These are phyloP conservation scores for Neocucurbitaria cava DNA, from an alignment of 2,329 filamentous ascomycete genomes.

Conservation along the genomic window DNA sequence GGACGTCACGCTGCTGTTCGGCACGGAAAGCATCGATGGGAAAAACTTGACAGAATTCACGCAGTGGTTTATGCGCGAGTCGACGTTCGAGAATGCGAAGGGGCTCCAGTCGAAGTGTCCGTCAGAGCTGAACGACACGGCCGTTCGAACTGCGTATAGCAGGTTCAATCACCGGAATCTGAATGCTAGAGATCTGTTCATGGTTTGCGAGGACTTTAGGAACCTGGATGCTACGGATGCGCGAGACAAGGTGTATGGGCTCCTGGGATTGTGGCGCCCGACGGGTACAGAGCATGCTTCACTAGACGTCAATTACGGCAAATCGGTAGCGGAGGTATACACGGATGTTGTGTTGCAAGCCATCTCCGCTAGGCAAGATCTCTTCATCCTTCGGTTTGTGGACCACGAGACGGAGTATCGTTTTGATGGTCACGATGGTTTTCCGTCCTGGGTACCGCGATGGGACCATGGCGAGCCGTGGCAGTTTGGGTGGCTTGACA, in stretches of 20 bases:
- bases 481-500: not conserved
- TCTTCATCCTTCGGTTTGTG: not conserved
- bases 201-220: not conserved
- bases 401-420: not conserved
- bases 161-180: not conserved
- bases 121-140: not conserved
- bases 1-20: not conserved
- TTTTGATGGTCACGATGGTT: not conserved
- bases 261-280: not conserved
- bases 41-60: not conserved
- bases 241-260: constrained; percentile 1
- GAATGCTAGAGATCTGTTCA: not conserved
- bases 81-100: not conserved
- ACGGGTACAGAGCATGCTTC: not conserved
- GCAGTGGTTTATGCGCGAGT: not conserved
- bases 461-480: not conserved
- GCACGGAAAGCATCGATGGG: not conserved
- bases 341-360: not conserved
- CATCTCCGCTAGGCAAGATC: not conserved
- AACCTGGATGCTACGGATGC: not conserved
- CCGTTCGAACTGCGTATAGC: not conserved
- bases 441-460: constrained; percentile 1
- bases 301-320: not conserved
- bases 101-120: not conserved
- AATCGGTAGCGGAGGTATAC: not conserved